A percentile compares a stretch with the other conserved stretches of the same genome.
These are phyloP conservation scores for Acanthamoeba lenticulata DNA, from an alignment of 208 protist genomes.

Conservation along the genomic window DNA sequence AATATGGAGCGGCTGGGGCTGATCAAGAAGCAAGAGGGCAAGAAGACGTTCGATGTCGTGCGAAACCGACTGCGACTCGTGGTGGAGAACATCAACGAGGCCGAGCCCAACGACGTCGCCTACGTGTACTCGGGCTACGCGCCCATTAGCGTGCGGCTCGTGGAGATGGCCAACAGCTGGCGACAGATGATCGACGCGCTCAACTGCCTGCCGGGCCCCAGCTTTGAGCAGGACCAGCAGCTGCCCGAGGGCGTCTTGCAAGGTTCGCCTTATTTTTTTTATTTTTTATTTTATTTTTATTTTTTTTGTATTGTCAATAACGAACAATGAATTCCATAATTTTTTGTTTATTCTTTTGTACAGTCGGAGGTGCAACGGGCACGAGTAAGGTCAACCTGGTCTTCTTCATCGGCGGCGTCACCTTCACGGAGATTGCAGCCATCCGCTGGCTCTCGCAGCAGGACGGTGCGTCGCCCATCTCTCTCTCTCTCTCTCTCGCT, in stretches of 20 bases:
- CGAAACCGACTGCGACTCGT: slow-evolving; percentile 67
- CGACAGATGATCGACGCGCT: slow-evolving; percentile 42
- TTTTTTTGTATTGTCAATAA: not conserved
- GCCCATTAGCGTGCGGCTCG: slow-evolving; percentile 79
- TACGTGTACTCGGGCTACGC: slow-evolving; percentile 83
- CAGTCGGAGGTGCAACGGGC: slow-evolving; percentile 8
- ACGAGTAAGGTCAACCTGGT: slow-evolving; percentile 86
- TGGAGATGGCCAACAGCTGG: slow-evolving; percentile 70
- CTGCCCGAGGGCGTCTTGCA: slow-evolving; percentile 55
- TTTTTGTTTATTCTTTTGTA: slow-evolving; percentile 32
- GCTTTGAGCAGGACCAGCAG: slow-evolving; percentile 76
- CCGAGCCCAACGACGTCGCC: slow-evolving; percentile 78
- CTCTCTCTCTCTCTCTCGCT: not conserved
- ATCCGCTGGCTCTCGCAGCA: slow-evolving; percentile 89
- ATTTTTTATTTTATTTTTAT: not conserved
- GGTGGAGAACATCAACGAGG: slow-evolving; percentile 78
- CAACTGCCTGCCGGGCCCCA: slow-evolving; percentile 72
- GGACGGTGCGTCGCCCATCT: slow-evolving; percentile 62
- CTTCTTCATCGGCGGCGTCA: slow-evolving; percentile 94
- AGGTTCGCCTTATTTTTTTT: not conserved
- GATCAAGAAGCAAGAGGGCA: slow-evolving; percentile 70
- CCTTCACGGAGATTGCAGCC: slow-evolving; percentile 92
- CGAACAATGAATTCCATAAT: not conserved
- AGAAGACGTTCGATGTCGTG: slow-evolving; percentile 46
- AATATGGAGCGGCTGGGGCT: slow-evolving; percentile 80